Percentiles rank a stretch among this genome's conserved stretches.
Conservation (phyloP, 768 basidiomycete genomes). For the Pleurotus platypus region DNA sequence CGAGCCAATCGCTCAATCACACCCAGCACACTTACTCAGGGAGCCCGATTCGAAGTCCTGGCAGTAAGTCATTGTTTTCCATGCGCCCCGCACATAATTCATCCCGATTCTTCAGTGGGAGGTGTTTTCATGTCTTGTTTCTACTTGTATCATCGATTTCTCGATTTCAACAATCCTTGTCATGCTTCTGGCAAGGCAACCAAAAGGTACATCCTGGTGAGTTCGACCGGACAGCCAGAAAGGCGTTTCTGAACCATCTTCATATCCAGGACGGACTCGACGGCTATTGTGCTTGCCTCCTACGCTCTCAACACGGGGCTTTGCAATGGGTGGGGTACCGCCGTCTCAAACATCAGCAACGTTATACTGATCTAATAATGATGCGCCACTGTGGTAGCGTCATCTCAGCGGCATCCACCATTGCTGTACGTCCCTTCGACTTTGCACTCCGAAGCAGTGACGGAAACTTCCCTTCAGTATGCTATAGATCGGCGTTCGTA, state of each 20-base stretch:
- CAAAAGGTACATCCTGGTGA: slow-evolving; percentile 1
- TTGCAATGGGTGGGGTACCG: not conserved
- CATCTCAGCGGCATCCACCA: not conserved
- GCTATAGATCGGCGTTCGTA: not conserved
- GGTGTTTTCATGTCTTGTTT: not conserved
- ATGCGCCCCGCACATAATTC: too few relatives aligned
- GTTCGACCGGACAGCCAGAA: not conserved
- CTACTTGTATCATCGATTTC: slow-evolving; percentile 1
- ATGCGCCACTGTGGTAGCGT: not conserved
- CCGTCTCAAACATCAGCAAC: not conserved
- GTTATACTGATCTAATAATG: too few relatives aligned
- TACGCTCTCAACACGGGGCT: slow-evolving; percentile 5
- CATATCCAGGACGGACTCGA: slow-evolving; percentile 1
- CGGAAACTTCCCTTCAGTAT: not conserved
- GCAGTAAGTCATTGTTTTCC: not conserved
- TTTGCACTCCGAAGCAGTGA: too few relatives aligned
- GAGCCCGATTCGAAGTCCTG: not conserved
- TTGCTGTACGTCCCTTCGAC: not conserved
- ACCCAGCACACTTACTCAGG: not conserved
- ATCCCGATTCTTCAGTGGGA: not conserved
- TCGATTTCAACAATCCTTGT: not conserved
- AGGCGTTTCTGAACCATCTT: not conserved
- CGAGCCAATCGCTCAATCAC: not conserved
- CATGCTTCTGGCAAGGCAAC: not conserved
- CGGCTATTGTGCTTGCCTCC: not conserved